Evolutionary conservation across 2,329 filamentous ascomycete species (phyloP), one percentile per base, ranked within the genome.

Genomic region (Cordyceps cateniannulata): DNA sequence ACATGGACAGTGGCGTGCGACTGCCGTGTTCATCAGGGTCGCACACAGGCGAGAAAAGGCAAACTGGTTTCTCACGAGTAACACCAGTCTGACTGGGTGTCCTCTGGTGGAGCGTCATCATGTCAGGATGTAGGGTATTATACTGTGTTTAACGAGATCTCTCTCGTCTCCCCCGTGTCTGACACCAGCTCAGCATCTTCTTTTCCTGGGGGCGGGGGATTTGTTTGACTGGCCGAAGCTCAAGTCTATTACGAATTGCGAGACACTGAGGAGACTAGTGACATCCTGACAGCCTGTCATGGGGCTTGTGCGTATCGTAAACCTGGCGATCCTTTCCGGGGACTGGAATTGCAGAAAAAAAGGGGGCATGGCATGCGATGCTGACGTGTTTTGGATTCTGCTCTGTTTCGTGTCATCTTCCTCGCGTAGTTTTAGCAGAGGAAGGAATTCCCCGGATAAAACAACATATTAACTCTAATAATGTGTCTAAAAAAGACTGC

Each of bases 221-320:
- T 8, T 18, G 40, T 5, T 42, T 42, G 40, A 42, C 40, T 42
- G 40, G 16, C 14, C 16, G 16, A 18, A 42, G n/a, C 38, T 57
- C 48, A 58, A 58, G 55, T 32, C 49, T 58, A 58, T 58, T 50
- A 49, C 44, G 55, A 50, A 50, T 50, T 58, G 55, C 45, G 55
- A 58, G 55, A 58, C 55, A 58, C 7, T 24, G 45, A 18, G 42
- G 24, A 22, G 52, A 24, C 40, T 47, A 55, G 42, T 55, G 25
- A 32, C 29, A 27, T 32, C 27, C 27, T 55, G 25, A 32, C 29
- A 27, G 9, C 27, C 27, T 48, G 27, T 18, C 49, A 45, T 47
- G 32, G 49, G 24, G 54, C 44, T 45, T 50, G 32, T 49, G 55
- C 55, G 24, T 22, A 38, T 56, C n/a, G 9, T n/a, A 35, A n/a